Evolutionary conservation across 768 basidiomycete species (phyloP).

Genomic region (Xanthoconium stramineum): DNA sequence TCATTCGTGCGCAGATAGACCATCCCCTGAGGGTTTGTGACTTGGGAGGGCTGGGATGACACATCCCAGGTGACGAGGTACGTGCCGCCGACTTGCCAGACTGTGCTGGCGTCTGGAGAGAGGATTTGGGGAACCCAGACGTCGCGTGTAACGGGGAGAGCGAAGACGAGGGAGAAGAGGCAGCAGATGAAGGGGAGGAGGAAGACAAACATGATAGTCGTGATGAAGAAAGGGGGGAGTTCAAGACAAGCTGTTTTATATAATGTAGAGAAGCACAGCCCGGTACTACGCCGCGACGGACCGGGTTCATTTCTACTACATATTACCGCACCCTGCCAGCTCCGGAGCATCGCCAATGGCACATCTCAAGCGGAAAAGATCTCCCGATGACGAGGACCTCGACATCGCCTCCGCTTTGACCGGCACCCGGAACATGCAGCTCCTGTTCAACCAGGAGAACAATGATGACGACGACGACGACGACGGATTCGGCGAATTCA

Average conservation of each 20-base stretch:
- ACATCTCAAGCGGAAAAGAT: conserved; percentile 31
- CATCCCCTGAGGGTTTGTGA: conserved; percentile 45
- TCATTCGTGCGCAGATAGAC: conserved; percentile 40
- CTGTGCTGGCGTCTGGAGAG: conserved; percentile 33
- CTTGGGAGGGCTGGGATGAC: conserved; percentile 39
- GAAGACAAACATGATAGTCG: conserved; percentile 21
- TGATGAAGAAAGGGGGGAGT: conserved; percentile 6
- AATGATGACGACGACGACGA: conserved; percentile 35
- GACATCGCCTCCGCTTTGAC: conserved; percentile 66
- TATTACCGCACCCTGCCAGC: too few relatives aligned
- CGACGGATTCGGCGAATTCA: conserved; percentile 60
- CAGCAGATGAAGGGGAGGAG: conserved; percentile 11
- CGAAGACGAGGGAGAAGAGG: conserved; percentile 27
- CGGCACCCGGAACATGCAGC: conserved; percentile 16
- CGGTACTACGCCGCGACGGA: not conserved
- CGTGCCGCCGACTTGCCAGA: conserved; percentile 40
- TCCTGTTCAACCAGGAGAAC: not conserved
- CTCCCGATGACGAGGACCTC: conserved; percentile 39
- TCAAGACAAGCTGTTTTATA: conserved; percentile 15
- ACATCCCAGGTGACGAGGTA: conserved; percentile 48
- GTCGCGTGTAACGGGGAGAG: conserved; percentile 41
- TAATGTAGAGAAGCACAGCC: conserved; percentile 1
- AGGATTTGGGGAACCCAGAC: conserved; percentile 46
- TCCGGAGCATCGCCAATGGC: conserved; percentile 29
- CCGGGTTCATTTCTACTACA: not conserved